These are phyloP conservation scores for Letharia lupina DNA, from an alignment of 495 filamentous ascomycete genomes.

Conservation along the genomic window DNA sequence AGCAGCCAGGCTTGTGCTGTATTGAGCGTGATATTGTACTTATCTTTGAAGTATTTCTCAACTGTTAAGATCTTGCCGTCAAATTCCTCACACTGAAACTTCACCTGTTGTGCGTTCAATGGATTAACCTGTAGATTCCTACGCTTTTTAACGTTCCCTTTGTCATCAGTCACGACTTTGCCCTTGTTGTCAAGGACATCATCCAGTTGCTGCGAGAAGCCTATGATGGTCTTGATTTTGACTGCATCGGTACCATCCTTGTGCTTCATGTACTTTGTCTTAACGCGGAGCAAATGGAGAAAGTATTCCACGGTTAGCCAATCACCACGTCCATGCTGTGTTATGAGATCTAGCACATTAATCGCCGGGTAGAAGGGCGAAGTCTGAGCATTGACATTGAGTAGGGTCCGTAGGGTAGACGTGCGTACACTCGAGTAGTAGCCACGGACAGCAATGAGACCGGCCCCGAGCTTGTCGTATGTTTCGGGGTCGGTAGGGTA, in stretches of 20 bases:
- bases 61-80: background rate
- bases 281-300: constrained; percentile 8
- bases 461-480: constrained; percentile 27
- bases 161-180: background rate
- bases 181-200: background rate
- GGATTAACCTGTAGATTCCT: background rate
- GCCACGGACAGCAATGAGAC: constrained; percentile 49
- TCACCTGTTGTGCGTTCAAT: background rate
- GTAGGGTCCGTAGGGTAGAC: constrained; percentile 49
- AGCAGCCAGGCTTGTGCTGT: constrained; percentile 41
- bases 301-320: background rate
- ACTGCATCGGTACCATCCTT: background rate
- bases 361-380: constrained; percentile 13
- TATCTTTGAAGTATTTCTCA: background rate
- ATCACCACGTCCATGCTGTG: background rate
- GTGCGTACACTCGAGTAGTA: constrained; percentile 60
- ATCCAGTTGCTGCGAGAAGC: constrained; percentile 3
- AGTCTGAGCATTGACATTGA: constrained; percentile 21
- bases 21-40: background rate
- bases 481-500: constrained; percentile 8
- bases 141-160: background rate
- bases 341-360: background rate
- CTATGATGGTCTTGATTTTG: constrained; percentile 10
- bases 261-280: constrained; percentile 10
- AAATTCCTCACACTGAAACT: constrained; percentile 5